These are phyloP conservation scores for Fagus crenata DNA, from an alignment of 306 rosid genomes.

Conservation along the genomic window DNA sequence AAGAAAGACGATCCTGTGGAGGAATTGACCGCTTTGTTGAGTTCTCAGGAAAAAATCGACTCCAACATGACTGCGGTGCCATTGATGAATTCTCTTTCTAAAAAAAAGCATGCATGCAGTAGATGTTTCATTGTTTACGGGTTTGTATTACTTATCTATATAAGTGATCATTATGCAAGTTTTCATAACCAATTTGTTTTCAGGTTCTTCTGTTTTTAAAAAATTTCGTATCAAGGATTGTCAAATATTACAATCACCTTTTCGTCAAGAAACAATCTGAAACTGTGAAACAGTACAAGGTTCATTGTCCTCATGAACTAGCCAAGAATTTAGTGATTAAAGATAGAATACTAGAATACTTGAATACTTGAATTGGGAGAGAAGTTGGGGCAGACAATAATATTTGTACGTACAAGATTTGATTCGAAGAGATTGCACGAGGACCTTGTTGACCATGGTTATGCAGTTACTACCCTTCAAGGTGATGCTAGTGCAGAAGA, in stretches of 20 bases:
- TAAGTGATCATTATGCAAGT: background rate
- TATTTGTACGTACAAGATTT: slow-evolving; percentile 69
- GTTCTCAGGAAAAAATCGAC: slow-evolving; percentile 36
- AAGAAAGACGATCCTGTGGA: slow-evolving; percentile 41
- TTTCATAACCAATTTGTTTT: slow-evolving; percentile 18
- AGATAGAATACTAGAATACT: too few relatives aligned
- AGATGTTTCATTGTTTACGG: too few relatives aligned
- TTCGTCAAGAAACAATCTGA: slow-evolving; percentile 83
- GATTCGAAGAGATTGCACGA: slow-evolving; percentile 65
- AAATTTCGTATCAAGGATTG: slow-evolving; percentile 60
- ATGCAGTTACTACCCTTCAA: slow-evolving; percentile 69
- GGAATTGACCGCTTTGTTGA: slow-evolving; percentile 28
- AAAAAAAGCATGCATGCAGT: too few relatives aligned
- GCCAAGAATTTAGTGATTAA: slow-evolving; percentile 59
- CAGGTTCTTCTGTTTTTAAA: slow-evolving; percentile 88
- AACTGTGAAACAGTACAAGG: slow-evolving; percentile 82
- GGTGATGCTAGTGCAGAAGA: slow-evolving; percentile 60
- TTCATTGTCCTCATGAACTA: slow-evolving; percentile 64
- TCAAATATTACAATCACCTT: slow-evolving; percentile 68
- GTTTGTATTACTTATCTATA: too few relatives aligned
- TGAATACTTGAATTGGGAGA: slow-evolving; percentile 80
- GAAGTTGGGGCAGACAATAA: slow-evolving; percentile 84
- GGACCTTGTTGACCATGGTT: slow-evolving; percentile 59
- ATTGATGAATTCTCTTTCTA: background rate
- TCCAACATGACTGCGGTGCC: slow-evolving; percentile 49